Percentiles rank a stretch among this genome's conserved stretches.
Evolutionary conservation across 2,329 filamentous ascomycete genomes (phyloP).

Genomic region (Passalora sequoiae): DNA sequence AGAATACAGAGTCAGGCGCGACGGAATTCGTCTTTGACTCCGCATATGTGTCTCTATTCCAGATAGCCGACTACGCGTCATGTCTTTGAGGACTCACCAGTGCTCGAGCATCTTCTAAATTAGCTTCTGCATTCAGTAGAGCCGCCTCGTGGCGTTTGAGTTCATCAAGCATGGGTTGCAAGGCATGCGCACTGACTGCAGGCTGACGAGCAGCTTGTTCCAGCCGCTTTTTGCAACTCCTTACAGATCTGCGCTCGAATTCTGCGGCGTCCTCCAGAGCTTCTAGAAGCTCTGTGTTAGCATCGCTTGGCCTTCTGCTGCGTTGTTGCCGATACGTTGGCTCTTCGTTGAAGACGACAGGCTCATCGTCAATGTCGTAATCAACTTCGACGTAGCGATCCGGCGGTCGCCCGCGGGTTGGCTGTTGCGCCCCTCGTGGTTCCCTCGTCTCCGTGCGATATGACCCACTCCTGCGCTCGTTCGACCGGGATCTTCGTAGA

Average conservation of each 20-base stretch:
- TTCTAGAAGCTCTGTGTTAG: constrained; percentile 15
- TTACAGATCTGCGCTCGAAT: constrained; percentile 17
- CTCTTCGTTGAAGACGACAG: constrained; percentile 6
- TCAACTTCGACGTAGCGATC: constrained; percentile 17
- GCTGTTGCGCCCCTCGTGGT: constrained; percentile 6
- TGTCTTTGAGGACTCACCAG: too few relatives aligned
- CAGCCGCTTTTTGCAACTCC: constrained; percentile 23
- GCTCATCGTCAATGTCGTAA: constrained; percentile 17
- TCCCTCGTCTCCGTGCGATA: constrained; percentile 11
- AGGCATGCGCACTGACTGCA: constrained; percentile 17
- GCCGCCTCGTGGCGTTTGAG: constrained; percentile 22
- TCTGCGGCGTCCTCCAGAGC: constrained; percentile 24
- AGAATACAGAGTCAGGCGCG: too few relatives aligned
- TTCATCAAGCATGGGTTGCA: constrained; percentile 26
- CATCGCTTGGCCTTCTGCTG: constrained; percentile 8
- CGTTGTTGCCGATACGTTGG: constrained; percentile 10
- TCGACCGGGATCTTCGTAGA: constrained; percentile 1
- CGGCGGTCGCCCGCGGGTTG: constrained; percentile 8
- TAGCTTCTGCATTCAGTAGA: constrained; percentile 14
- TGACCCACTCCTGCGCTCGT: constrained; percentile 12
- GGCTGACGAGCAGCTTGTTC: constrained; percentile 25
- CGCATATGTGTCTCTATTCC: too few relatives aligned
- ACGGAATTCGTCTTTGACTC: too few relatives aligned
- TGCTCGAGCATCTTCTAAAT: constrained; percentile 14
- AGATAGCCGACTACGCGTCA: too few relatives aligned